Conservation (phyloP, 371 early-diverging fungal species). For the Mortierella sp. region DNA sequence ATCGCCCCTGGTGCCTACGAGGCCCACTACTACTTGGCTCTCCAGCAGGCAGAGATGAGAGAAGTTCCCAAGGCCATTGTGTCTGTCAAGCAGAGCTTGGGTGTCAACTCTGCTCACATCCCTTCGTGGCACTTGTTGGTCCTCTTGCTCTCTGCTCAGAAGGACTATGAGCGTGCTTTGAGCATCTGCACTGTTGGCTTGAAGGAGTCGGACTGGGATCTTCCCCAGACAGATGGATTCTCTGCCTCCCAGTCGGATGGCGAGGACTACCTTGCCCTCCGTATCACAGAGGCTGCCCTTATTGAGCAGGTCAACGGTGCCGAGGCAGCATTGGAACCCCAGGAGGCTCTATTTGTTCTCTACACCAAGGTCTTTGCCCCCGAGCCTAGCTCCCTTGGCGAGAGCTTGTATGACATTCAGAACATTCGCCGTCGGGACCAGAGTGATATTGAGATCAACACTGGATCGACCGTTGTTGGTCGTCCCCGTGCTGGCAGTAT, state of each 20-base stretch:
- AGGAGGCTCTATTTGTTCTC: constrained; percentile 71
- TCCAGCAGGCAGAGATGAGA: constrained; percentile 86
- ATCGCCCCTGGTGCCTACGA: constrained; percentile 65
- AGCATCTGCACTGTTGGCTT: constrained; percentile 82
- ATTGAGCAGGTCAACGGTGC: constrained; percentile 67
- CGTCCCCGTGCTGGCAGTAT: constrained; percentile 42
- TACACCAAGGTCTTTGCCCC: constrained; percentile 72
- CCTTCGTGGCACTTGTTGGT: constrained; percentile 93
- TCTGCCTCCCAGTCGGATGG: constrained; percentile 61
- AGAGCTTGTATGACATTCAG: constrained; percentile 46
- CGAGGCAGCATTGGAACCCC: constrained; percentile 68
- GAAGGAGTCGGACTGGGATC: constrained; percentile 70
- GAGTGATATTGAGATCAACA: constrained; percentile 25
- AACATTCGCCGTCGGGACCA: constrained; percentile 48
- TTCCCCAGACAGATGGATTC: constrained; percentile 29
- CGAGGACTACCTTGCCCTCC: constrained; percentile 68
- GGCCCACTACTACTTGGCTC: constrained; percentile 82
- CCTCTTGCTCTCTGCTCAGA: constrained; percentile 77
- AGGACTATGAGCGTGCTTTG: constrained; percentile 72
- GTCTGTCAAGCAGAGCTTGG: constrained; percentile 73
- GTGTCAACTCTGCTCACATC: constrained; percentile 70
- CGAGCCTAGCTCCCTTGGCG: constrained; percentile 51
- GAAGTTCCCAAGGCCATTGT: constrained; percentile 80
- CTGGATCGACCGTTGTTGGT: constrained; percentile 21
- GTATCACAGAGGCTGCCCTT: constrained; percentile 71